Conservation (phyloP, 1,284 basidiomycete species). For the Meira miltonrushii region DNA sequence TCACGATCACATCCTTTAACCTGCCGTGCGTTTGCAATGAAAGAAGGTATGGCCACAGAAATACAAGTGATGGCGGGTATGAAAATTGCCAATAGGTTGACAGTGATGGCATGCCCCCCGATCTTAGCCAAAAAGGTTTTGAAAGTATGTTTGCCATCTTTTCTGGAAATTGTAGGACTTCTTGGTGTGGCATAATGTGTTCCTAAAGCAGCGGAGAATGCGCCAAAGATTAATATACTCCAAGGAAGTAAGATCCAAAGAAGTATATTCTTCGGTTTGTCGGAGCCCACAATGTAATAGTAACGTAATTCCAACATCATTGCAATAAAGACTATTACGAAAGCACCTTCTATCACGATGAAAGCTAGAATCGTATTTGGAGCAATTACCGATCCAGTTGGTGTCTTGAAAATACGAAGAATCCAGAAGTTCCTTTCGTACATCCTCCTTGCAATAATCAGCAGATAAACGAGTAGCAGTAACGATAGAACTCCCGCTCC, state of each 20-base stretch:
- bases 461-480: background rate
- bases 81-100: too few relatives aligned
- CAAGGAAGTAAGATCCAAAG: background rate
- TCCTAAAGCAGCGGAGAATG: conserved; percentile 2
- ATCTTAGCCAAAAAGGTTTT: too few relatives aligned
- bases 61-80: too few relatives aligned
- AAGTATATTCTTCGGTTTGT: background rate
- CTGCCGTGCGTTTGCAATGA: too few relatives aligned
- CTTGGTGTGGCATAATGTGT: conserved; percentile 4
- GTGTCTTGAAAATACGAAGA: conserved; percentile 1
- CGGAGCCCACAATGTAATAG: background rate
- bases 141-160: too few relatives aligned
- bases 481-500: conserved; percentile 1
- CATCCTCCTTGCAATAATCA: background rate
- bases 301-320: background rate
- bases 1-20: too few relatives aligned
- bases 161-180: too few relatives aligned
- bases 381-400: background rate
- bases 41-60: too few relatives aligned
- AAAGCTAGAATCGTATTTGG: conserved; percentile 5
- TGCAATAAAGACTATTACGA: conserved; percentile 3
- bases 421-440: conserved; percentile 2
- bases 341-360: conserved; percentile 1
- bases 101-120: too few relatives aligned
- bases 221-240: conserved; percentile 1